Percentiles rank a stretch among this genome's conserved stretches.
These are phyloP conservation scores for Alternaria rosae DNA, from an alignment of 2,329 filamentous ascomycete species.

Conservation along the genomic window DNA sequence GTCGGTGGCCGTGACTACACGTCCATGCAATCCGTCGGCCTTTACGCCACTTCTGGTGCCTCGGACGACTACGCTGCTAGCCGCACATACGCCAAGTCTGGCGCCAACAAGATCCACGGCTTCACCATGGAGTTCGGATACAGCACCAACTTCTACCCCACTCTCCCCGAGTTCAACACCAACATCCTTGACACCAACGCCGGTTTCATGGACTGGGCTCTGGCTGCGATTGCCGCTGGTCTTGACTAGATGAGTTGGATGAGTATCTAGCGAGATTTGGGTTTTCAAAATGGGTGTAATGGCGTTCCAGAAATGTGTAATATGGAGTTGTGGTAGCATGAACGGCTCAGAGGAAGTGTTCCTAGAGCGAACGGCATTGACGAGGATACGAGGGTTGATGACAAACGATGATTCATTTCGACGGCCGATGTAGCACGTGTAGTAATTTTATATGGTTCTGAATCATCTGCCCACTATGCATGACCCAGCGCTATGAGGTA, in stretches of 20 bases:
- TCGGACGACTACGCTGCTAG: conserved; percentile 52
- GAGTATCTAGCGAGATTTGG: too few relatives aligned
- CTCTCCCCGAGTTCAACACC: conserved; percentile 49
- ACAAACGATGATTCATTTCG: neutral
- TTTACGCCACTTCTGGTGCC: conserved; percentile 50
- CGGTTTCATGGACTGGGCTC: conserved; percentile 52
- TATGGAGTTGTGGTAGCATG: neutral
- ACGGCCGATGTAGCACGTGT: neutral
- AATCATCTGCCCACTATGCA: neutral
- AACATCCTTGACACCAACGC: conserved; percentile 53
- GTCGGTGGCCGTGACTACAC: conserved; percentile 48
- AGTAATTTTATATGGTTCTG: neutral
- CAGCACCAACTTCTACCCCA: conserved; percentile 52
- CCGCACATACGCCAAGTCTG: conserved; percentile 44
- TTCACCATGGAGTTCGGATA: conserved; percentile 40
- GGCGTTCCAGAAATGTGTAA: neutral
- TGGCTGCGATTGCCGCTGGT: conserved; percentile 47
- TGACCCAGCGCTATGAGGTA: neutral
- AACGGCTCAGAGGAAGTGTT: neutral
- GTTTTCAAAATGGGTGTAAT: neutral
- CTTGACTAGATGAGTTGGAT: conserved; percentile 22
- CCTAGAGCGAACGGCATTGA: neutral
- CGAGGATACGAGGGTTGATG: neutral
- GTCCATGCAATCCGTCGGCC: conserved; percentile 43
- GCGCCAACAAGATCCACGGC: conserved; percentile 51